phyloP scores from a whole-genome alignment of 768 basidiomycete species.

The Phylloporus sp. region DNA sequence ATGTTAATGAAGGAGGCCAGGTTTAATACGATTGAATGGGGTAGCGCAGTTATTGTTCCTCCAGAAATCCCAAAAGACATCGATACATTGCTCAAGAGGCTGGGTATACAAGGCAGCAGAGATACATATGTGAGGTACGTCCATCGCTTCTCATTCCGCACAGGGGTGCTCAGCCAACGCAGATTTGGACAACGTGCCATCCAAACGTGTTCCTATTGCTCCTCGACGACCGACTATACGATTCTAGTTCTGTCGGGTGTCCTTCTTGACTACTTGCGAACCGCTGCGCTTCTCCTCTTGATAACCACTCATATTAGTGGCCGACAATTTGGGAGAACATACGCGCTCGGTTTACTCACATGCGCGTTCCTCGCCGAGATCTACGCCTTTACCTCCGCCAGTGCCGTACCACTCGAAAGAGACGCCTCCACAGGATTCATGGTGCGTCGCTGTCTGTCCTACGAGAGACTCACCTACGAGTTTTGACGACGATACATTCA shows the following conservation, averaged over 20 bases:
- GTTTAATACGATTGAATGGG: conserved; percentile 24
- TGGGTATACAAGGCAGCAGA: conserved; percentile 56
- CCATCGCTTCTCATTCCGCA: not conserved
- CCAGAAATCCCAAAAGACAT: conserved; percentile 43
- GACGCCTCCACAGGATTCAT: conserved; percentile 37
- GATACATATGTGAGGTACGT: conserved; percentile 56
- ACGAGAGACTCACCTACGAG: not conserved
- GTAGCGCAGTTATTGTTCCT: conserved; percentile 8
- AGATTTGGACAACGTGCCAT: conserved; percentile 71
- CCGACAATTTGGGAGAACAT: conserved; percentile 41
- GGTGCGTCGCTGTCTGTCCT: conserved; percentile 26
- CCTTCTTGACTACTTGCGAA: conserved; percentile 57
- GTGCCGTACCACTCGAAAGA: conserved; percentile 43
- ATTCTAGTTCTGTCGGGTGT: conserved; percentile 53
- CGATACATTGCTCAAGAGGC: conserved; percentile 49
- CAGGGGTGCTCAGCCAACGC: conserved; percentile 1
- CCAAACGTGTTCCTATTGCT: conserved; percentile 63
- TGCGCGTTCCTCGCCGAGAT: conserved; percentile 49
- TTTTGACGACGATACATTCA: not conserved
- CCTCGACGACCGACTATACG: conserved; percentile 55
- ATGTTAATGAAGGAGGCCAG: conserved; percentile 43
- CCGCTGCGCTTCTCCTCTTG: conserved; percentile 45
- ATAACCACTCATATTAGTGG: conserved; percentile 41
- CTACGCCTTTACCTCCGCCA: conserved; percentile 48
- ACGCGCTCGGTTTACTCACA: conserved; percentile 46